Conservation (phyloP, 108 stramenopile genomes). For the Epithemia pelagica region DNA sequence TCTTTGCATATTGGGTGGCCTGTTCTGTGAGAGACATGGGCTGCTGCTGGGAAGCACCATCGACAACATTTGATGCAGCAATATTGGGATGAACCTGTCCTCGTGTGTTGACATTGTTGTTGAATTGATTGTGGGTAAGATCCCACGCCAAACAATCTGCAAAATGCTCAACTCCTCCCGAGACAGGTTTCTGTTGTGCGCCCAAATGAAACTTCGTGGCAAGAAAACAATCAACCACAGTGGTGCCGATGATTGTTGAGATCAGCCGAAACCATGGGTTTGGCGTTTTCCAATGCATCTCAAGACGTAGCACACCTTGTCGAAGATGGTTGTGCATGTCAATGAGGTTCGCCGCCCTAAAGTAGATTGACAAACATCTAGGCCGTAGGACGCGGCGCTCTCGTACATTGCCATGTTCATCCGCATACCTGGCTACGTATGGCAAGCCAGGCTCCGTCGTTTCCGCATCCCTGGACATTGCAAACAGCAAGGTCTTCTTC, state of each 20-base stretch:
- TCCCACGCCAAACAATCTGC: not conserved
- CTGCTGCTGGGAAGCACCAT: too few species aligned
- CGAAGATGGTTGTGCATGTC: not conserved
- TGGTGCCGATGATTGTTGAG: not conserved
- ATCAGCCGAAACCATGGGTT: not conserved
- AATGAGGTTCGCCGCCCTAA: not conserved
- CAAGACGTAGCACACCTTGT: slow-evolving; percentile 10
- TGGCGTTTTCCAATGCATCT: slow-evolving; percentile 4
- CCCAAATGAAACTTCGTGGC: not conserved
- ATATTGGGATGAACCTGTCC: too few species aligned
- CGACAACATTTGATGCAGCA: too few species aligned
- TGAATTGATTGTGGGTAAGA: not conserved
- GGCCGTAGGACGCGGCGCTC: not conserved
- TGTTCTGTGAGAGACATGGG: too few species aligned
- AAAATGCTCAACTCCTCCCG: slow-evolving; percentile 3
- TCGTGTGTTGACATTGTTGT: too few species aligned
- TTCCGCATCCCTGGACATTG: not conserved
- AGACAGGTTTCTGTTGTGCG: not conserved
- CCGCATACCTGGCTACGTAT: not conserved
- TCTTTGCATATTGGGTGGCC: too few species aligned
- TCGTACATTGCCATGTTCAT: not conserved
- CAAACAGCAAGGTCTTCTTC: not conserved
- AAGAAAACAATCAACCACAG: not conserved
- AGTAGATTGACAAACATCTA: not conserved
- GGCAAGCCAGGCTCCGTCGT: not conserved